Conservation (phyloP, 495 filamentous ascomycete genomes). For the Durotheca rogersii region DNA sequence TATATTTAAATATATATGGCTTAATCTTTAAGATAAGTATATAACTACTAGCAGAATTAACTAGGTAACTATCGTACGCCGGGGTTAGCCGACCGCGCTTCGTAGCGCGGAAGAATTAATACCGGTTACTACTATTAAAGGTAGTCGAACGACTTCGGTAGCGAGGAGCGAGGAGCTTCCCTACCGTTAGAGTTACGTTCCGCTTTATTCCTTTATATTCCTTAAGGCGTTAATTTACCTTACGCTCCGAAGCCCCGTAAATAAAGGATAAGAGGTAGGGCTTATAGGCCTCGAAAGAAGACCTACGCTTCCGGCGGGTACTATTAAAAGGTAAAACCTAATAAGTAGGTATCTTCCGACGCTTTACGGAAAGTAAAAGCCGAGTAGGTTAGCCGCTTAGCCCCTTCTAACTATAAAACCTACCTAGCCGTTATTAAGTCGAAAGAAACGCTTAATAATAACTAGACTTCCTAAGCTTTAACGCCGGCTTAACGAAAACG, state of each 20-base stretch:
- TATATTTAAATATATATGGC: conserved; percentile 73
- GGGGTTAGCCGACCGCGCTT: conserved; percentile 25
- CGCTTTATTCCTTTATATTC: conserved; percentile 53
- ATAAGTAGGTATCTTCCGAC: conserved; percentile 44
- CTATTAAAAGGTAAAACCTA: conserved; percentile 40
- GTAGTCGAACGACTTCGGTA: conserved; percentile 17
- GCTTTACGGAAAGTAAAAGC: conserved; percentile 45
- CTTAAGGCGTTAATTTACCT: conserved; percentile 41
- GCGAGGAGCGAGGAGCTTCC: conserved; percentile 27
- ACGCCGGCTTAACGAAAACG: not conserved
- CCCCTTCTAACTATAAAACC: conserved; percentile 58
- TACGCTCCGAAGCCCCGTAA: conserved; percentile 25
- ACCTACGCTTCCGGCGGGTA: conserved; percentile 12
- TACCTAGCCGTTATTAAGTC: conserved; percentile 34
- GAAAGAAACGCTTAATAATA: conserved; percentile 28
- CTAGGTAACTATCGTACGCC: conserved; percentile 60
- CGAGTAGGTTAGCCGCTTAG: too few species aligned
- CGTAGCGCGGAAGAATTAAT: conserved; percentile 25
- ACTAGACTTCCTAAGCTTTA: conserved; percentile 11
- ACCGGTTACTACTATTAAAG: conserved; percentile 22
- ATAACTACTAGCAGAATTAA: conserved; percentile 73
- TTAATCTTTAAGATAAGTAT: conserved; percentile 76
- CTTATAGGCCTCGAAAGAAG: conserved; percentile 45
- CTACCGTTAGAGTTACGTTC: conserved; percentile 35
- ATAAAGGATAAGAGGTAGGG: conserved; percentile 20